Conservation (phyloP, 805 yeast genomes). For the Helenozyma baotianmanensis region DNA sequence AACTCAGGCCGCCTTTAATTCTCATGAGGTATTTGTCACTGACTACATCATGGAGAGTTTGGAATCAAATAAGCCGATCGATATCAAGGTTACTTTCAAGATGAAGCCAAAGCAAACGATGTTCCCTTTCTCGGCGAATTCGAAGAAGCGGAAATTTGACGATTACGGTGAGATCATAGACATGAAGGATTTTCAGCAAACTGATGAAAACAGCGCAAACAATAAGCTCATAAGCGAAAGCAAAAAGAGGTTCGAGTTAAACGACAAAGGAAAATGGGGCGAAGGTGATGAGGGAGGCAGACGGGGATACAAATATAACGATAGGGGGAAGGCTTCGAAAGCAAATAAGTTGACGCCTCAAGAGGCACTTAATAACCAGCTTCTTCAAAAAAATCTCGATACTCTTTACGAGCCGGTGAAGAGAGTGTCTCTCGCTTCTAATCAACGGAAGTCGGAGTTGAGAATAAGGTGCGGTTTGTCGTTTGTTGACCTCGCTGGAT, state of each 20-base stretch:
- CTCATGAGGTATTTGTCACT: slow-evolving; percentile 38
- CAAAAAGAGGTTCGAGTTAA: slow-evolving; percentile 32
- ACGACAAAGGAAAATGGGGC: slow-evolving; percentile 27
- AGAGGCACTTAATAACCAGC: slow-evolving; percentile 37
- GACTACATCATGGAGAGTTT: slow-evolving; percentile 36
- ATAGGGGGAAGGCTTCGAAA: slow-evolving; percentile 18
- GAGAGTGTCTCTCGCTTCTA: slow-evolving; percentile 27
- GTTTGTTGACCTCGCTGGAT: slow-evolving; percentile 76
- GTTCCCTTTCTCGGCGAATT: slow-evolving; percentile 65
- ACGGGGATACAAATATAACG: slow-evolving; percentile 11
- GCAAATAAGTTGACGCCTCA: slow-evolving; percentile 37
- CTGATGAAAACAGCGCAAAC: slow-evolving; percentile 43
- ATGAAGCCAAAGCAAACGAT: slow-evolving; percentile 52
- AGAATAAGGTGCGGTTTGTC: slow-evolving; percentile 65
- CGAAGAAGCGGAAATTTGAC: slow-evolving; percentile 57
- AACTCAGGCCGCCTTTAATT: slow-evolving; percentile 25
- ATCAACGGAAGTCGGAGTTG: slow-evolving; percentile 22
- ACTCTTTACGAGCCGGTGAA: slow-evolving; percentile 49
- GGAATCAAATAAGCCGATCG: slow-evolving; percentile 45
- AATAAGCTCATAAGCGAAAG: slow-evolving; percentile 34
- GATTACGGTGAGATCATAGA: slow-evolving; percentile 85
- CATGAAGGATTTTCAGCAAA: slow-evolving; percentile 54
- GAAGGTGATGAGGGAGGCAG: slow-evolving; percentile 12
- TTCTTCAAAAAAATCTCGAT: slow-evolving; percentile 40
- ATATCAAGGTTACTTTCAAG: slow-evolving; percentile 43